Base-by-base conservation (phyloP, 2,329 filamentous ascomycete species). In the Trichophyton verrucosum region DNA sequence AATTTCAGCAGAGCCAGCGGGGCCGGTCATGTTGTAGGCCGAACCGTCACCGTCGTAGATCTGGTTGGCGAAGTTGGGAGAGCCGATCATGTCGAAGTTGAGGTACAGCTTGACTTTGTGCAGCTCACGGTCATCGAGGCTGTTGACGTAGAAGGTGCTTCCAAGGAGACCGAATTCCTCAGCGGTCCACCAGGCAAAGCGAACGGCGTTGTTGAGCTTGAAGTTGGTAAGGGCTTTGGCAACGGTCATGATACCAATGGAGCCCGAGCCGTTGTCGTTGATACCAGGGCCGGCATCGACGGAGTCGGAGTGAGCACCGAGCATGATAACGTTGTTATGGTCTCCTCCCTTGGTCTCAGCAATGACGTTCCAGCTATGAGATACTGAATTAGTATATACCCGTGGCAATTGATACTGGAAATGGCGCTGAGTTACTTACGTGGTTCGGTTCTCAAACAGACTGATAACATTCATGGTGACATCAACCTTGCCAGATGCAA, bases 231-330 rank as follows among this genome's bases (percentile, higher is more conserved):
- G 63, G 77, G 80, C 78, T 27, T 79, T 78, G 8, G 84, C 84
- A 33, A 84, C 76, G 59, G 83, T 82, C 7, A 86, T 76, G 58
- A 85, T 76, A 24, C 78, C 79, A 63, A 84, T 79, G 38, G 80
- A 83, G 60, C 87, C 87, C 2, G 84, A 86, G 55, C 87, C 87
- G 67, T 91, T 86, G 66, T 91, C 87, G 71, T 91, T 91, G 78
- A 91, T 89, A 20, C 87, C 87, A 1, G 84, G 83, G 0, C 84
- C 84, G 27, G 77, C 79, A 30, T 77, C 75, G 20, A 86, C 83
- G 5, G 80, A 82, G 72, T 86, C 84, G 17, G 78, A 80, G 71
- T 86, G 84, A 2, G 78, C 82, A 47, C 83, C 82, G 13, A 86
- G 71, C 57, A 82, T 78, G 55, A 86, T 75, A 38, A 81, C 75